Percentiles rank a stretch among this genome's conserved stretches.
Conservation (phyloP, 345 rosid species). For the Viola odorata region DNA sequence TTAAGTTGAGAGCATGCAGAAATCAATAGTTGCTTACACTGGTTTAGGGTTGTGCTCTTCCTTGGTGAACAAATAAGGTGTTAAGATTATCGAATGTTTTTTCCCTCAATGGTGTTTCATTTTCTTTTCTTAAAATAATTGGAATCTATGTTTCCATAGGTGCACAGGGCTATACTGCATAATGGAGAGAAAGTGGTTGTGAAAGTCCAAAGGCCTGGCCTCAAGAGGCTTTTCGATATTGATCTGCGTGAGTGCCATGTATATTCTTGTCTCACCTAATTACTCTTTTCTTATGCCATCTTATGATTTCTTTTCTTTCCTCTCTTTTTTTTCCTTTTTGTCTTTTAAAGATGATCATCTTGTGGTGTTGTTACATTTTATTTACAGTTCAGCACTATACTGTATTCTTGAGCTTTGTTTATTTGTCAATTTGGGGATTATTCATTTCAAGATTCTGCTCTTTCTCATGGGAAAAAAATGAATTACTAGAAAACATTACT, state of each 20-base stretch:
- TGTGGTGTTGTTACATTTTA: not conserved
- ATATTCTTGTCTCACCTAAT: not conserved
- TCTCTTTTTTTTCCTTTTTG: not conserved
- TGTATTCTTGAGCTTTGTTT: not conserved
- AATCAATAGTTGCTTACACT: not conserved
- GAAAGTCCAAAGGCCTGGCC: conserved; percentile 95
- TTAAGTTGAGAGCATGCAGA: not conserved
- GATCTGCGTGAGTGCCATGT: conserved; percentile 59
- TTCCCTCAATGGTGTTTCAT: not conserved
- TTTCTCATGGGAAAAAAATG: conserved; percentile 1
- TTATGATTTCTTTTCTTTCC: not conserved
- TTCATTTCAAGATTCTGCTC: not conserved
- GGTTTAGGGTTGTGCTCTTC: not conserved
- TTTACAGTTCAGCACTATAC: not conserved
- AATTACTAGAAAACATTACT: not conserved
- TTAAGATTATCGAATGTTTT: not conserved
- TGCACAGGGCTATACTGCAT: conserved; percentile 84
- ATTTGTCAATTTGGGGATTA: not conserved
- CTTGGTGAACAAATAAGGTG: not conserved
- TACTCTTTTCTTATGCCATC: conserved; percentile 1
- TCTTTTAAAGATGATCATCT: not conserved
- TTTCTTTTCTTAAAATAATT: conserved; percentile 6
- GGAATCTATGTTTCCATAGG: conserved; percentile 41
- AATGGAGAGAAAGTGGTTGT: conserved; percentile 86
- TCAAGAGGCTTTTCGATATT: conserved; percentile 85